Percentiles rank a stretch among this genome's conserved stretches.
phyloP scores from a whole-genome alignment of 108 stramenopile species.

The Thalassiosira profunda region DNA sequence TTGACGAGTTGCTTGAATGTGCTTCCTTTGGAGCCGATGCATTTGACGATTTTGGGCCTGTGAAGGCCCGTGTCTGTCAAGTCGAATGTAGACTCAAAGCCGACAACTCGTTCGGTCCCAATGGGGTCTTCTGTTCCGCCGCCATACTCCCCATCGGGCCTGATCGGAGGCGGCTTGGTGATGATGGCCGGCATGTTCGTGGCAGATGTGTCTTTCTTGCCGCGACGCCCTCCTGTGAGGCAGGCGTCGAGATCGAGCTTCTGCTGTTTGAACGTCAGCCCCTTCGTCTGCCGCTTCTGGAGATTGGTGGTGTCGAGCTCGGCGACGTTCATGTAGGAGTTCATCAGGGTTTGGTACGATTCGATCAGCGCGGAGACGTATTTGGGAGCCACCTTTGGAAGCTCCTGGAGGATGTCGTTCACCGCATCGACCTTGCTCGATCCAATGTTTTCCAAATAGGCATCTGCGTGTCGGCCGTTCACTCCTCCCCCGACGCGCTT shows the following conservation, averaged over 20 bases:
- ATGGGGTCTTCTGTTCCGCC: constrained; percentile 68
- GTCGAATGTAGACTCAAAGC: constrained; percentile 72
- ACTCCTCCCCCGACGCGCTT: constrained; percentile 57
- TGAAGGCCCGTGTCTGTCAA: constrained; percentile 87
- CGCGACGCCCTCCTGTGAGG: constrained; percentile 48
- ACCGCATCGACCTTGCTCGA: constrained; percentile 66
- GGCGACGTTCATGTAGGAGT: constrained; percentile 79
- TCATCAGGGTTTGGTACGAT: constrained; percentile 54
- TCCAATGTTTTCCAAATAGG: constrained; percentile 56
- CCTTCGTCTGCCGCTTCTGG: constrained; percentile 28
- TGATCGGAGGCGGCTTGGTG: constrained; percentile 69
- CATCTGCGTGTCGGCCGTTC: constrained; percentile 48
- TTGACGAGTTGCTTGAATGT: constrained; percentile 91
- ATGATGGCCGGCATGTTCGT: constrained; percentile 64
- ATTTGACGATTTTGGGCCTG: constrained; percentile 90
- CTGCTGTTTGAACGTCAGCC: constrained; percentile 29
- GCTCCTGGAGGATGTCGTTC: constrained; percentile 44
- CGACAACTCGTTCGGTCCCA: constrained; percentile 65
- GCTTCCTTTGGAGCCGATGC: constrained; percentile 79
- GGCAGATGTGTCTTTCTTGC: constrained; percentile 13
- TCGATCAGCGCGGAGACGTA: constrained; percentile 61
- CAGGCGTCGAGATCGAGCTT: constrained; percentile 56
- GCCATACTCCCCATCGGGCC: constrained; percentile 71
- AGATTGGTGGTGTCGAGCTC: constrained; percentile 29
- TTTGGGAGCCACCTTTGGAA: constrained; percentile 39